Evolutionary conservation across 2,329 filamentous ascomycete genomes (phyloP), one percentile per base, ranked within the genome.

Genomic region (Aureobasidium melanogenum): DNA sequence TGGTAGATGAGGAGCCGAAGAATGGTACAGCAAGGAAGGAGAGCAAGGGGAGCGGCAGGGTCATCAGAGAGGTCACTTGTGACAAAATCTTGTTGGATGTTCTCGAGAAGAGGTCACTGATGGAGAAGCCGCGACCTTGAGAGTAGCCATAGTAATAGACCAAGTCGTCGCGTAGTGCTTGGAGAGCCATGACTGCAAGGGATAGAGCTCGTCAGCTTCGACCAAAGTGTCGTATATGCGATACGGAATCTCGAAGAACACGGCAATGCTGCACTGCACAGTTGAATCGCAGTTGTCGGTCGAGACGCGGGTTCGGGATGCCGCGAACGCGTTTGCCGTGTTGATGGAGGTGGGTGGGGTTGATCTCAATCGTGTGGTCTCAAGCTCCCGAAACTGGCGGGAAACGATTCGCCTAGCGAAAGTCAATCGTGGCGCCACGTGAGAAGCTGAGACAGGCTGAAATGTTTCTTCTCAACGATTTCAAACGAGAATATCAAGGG

Each of bases 1-100:
- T 91, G 1, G 91, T 93, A 44, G 79, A 87, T 77, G 88, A 91
- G 7, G 88, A 88, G 30, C 87, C 88, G 43, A 89, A 75, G 65
- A 90, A 81, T 1, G 88, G 88, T 39, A 93, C 79, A 1, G 88
- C 89, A 62, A 92, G 77, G 52, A 92, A 77, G 26, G 88, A 77
- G n/a, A 77, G 71, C 19, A 79, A 65, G 1, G 77, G 77, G 43
- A 79, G 68, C 8, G 72, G 72, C 5, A 72, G 62, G 1, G 70
- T 63, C 24, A 70, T 39, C 1, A 72, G 44, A 51, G 66, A 68
- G 5, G 70, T 69, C 15, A 65, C 56, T 52, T 70, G 69, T 17
- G 67, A 67, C 17, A 71, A 57, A 6, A 67, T 24, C 1, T 61
- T 55, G 26, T 66, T 68, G 17, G 67, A 71, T 15, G 69, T 43